These are phyloP conservation scores for Tardiomyces blankii DNA, from an alignment of 1,139 yeast species.

Conservation along the genomic window DNA sequence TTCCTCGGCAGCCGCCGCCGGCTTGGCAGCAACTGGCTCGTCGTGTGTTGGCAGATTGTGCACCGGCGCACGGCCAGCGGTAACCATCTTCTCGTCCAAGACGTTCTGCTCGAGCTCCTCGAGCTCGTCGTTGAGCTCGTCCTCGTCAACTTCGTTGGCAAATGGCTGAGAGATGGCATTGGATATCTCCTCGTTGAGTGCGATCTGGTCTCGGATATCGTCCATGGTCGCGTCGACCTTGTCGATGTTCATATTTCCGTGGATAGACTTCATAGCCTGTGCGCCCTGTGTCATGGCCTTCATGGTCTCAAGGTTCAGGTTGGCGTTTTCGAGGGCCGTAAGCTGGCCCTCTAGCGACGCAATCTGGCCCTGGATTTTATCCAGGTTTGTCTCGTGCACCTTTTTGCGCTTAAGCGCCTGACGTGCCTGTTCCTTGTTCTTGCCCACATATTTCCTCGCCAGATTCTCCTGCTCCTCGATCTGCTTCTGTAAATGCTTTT, in stretches of 20 bases:
- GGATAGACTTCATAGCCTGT: conserved; percentile 90
- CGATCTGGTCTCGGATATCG: conserved; percentile 93
- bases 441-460: conserved; percentile 62
- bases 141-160: conserved; percentile 67
- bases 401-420: conserved; percentile 85
- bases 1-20: conserved; percentile 23
- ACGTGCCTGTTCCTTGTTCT: conserved; percentile 70
- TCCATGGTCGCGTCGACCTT: conserved; percentile 99
- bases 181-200: conserved; percentile 86
- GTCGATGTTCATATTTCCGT: conserved; percentile 89
- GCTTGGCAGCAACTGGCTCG: conserved; percentile 15
- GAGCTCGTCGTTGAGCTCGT: conserved; percentile 87
- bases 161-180: conserved; percentile 93
- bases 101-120: conserved; percentile 82
- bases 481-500: conserved; percentile 70
- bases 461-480: conserved; percentile 69
- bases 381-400: conserved; percentile 63
- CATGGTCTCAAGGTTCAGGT: conserved; percentile 94
- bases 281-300: conserved; percentile 99
- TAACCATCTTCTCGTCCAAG: conserved; percentile 44
- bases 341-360: conserved; percentile 85
- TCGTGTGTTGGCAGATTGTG: conserved; percentile 25
- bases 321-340: conserved; percentile 86
- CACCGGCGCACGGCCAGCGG: conserved; percentile 34
- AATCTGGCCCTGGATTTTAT: conserved; percentile 76